These are phyloP conservation scores for Serendipita vermifera DNA, from an alignment of 768 basidiomycete species.

Conservation along the genomic window DNA sequence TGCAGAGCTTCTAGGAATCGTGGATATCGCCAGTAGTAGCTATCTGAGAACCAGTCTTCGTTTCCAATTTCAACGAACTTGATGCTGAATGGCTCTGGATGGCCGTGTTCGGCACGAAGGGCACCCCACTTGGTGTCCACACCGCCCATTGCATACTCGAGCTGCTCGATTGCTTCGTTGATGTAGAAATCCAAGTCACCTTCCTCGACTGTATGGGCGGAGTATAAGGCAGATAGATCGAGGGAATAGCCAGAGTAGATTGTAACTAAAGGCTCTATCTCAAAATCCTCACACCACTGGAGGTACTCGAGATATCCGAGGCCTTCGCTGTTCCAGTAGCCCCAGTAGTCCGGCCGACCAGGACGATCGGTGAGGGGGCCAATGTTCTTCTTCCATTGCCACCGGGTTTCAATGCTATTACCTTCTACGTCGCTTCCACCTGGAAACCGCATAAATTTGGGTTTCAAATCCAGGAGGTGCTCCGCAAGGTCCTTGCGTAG, in stretches of 20 bases:
- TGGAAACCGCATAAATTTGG: slow-evolving; percentile 53
- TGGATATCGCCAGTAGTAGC: too few species aligned
- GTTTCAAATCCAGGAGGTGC: slow-evolving; percentile 29
- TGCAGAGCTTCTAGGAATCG: too few species aligned
- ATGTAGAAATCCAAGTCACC: slow-evolving; percentile 36
- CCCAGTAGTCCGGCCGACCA: slow-evolving; percentile 51
- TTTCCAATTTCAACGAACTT: slow-evolving; percentile 20
- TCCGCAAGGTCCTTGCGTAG: slow-evolving; percentile 48
- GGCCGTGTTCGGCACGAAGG: slow-evolving; percentile 44
- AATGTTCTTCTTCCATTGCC: slow-evolving; percentile 58
- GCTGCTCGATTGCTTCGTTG: slow-evolving; percentile 44
- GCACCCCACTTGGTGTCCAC: slow-evolving; percentile 36
- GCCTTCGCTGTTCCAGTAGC: slow-evolving; percentile 30
- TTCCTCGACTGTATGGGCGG: too few species aligned
- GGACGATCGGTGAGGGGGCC: slow-evolving; percentile 44
- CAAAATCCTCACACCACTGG: slow-evolving; percentile 41
- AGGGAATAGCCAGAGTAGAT: slow-evolving; percentile 42
- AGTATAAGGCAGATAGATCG: neutral
- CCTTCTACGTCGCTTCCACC: slow-evolving; percentile 30
- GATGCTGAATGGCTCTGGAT: slow-evolving; percentile 38
- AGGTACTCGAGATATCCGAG: slow-evolving; percentile 47
- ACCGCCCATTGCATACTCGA: slow-evolving; percentile 49
- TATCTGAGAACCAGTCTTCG: too few species aligned
- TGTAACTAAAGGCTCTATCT: slow-evolving; percentile 48
- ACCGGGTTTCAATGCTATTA: slow-evolving; percentile 37